phyloP scores from a whole-genome alignment of 495 filamentous ascomycete genomes.

The Arthonia radiata region DNA sequence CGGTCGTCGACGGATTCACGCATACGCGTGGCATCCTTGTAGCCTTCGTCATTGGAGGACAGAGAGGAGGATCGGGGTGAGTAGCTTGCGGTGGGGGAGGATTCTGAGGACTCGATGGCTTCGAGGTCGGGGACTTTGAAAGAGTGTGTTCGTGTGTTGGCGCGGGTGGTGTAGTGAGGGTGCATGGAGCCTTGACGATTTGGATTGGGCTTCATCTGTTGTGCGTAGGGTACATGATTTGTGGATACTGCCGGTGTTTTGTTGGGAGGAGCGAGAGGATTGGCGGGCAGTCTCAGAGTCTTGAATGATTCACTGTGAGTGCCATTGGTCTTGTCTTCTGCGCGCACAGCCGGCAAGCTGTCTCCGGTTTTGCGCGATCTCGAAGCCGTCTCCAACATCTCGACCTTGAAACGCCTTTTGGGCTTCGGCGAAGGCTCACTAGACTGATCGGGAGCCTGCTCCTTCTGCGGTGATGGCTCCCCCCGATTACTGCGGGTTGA shows the following conservation, averaged over 20 bases:
- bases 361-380: conserved; percentile 20
- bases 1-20: neutral
- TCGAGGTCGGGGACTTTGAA: conserved; percentile 30
- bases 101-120: neutral
- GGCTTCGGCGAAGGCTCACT: conserved; percentile 1
- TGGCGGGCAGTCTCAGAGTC: conserved; percentile 7
- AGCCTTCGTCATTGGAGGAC: neutral
- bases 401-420: conserved; percentile 1
- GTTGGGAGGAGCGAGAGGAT: conserved; percentile 3
- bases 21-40: neutral
- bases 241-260: conserved; percentile 4
- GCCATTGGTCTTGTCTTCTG: conserved; percentile 16
- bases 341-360: conserved; percentile 6
- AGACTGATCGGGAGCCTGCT: conserved; percentile 4
- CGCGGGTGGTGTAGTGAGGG: conserved; percentile 14
- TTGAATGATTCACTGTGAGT: conserved; percentile 6
- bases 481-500: conserved; percentile 28
- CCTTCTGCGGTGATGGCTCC: conserved; percentile 22
- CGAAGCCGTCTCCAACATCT: conserved; percentile 27
- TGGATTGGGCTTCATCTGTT: conserved; percentile 7
- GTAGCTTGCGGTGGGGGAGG: neutral
- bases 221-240: neutral
- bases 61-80: neutral
- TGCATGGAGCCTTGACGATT: conserved; percentile 5
- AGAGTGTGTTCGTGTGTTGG: conserved; percentile 19